phyloP scores from a whole-genome alignment of 495 filamentous ascomycete genomes.

The Cairneyella variabilis region DNA sequence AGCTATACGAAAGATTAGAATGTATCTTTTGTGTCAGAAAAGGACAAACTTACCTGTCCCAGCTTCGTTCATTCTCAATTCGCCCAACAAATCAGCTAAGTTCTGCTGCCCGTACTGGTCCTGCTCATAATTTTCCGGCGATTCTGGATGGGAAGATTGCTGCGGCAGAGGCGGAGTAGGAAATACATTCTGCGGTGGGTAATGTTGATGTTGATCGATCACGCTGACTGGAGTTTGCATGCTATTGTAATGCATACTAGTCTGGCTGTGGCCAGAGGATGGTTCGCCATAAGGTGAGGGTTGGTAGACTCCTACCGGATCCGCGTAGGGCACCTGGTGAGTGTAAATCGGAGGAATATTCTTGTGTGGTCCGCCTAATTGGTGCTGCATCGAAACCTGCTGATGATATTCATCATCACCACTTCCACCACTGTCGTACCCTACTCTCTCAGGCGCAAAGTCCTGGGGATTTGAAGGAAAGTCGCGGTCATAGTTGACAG shows the following conservation, averaged over 20 bases:
- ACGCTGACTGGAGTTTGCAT: conserved; percentile 42
- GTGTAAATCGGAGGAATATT: conserved; percentile 25
- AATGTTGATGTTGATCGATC: conserved; percentile 46
- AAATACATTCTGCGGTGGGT: conserved; percentile 38
- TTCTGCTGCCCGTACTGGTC: conserved; percentile 68
- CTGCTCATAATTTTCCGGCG: conserved; percentile 49
- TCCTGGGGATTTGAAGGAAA: conserved; percentile 45
- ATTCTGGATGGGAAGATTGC: conserved; percentile 31
- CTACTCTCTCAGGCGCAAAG: conserved; percentile 42
- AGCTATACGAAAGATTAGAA: conserved; percentile 46
- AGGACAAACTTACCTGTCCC: conserved; percentile 68
- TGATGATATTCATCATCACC: conserved; percentile 55
- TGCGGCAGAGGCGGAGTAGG: conserved; percentile 50
- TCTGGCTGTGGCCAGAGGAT: conserved; percentile 33
- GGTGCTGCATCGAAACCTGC: conserved; percentile 42
- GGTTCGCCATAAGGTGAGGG: conserved; percentile 40
- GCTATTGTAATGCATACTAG: conserved; percentile 44
- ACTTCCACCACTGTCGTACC: conserved; percentile 42
- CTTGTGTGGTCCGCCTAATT: conserved; percentile 29
- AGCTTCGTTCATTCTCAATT: conserved; percentile 80
- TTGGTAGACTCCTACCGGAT: conserved; percentile 36
- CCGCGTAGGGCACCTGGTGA: conserved; percentile 23
- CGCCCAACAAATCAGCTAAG: conserved; percentile 76
- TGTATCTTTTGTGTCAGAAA: not conserved
- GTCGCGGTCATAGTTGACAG: conserved; percentile 79